These are phyloP conservation scores for Microascus cirrosus DNA, from an alignment of 2,329 filamentous ascomycete species.

Conservation along the genomic window DNA sequence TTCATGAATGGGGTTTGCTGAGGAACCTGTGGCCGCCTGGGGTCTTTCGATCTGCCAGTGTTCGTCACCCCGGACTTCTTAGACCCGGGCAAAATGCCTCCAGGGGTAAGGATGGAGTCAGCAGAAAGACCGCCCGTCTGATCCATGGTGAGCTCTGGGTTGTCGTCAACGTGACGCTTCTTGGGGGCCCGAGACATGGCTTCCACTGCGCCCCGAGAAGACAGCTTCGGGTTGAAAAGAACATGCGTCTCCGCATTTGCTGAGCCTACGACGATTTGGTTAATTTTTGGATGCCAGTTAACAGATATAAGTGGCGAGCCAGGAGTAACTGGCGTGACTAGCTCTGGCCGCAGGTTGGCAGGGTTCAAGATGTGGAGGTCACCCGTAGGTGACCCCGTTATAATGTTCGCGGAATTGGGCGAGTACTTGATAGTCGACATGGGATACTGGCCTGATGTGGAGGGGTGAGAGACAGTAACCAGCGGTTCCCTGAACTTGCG, in stretches of 20 bases:
- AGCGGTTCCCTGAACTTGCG: constrained; percentile 90
- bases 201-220: constrained; percentile 68
- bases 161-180: constrained; percentile 89
- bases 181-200: constrained; percentile 92
- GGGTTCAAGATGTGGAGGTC: constrained; percentile 89
- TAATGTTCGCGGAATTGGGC: constrained; percentile 69
- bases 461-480: constrained; percentile 65
- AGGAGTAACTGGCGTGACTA: constrained; percentile 80
- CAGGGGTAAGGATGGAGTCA: constrained; percentile 66
- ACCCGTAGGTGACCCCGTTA: constrained; percentile 79
- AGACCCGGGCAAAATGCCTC: constrained; percentile 40
- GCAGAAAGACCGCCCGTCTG: constrained; percentile 68
- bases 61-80: constrained; percentile 55
- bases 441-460: constrained; percentile 73
- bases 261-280: constrained; percentile 91
- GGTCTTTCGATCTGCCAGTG: constrained; percentile 67
- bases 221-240: constrained; percentile 81
- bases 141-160: constrained; percentile 77
- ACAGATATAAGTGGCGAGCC: constrained; percentile 74
- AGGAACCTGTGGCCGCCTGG: constrained; percentile 74
- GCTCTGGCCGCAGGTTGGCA: constrained; percentile 74
- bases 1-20: constrained; percentile 83
- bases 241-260: constrained; percentile 84
- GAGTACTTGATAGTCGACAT: constrained; percentile 86
- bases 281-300: constrained; percentile 87